phyloP scores from a whole-genome alignment of 169 alveolate genomes.

The Cyclospora cayetanensis region DNA sequence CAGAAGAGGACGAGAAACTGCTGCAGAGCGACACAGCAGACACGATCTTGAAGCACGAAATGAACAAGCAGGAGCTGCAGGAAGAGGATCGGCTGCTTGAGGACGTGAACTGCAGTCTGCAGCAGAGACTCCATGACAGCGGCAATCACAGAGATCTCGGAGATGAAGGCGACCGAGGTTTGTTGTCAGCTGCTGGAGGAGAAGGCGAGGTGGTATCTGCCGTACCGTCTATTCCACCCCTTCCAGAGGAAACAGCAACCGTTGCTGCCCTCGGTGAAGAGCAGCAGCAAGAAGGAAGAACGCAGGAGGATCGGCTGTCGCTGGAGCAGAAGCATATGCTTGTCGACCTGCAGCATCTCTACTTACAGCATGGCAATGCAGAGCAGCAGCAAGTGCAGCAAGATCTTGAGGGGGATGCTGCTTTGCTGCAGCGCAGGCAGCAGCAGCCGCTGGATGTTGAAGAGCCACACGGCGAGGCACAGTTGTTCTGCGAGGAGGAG shows the following conservation, averaged over 20 bases:
- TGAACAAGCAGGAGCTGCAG: neutral
- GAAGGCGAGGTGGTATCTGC: neutral
- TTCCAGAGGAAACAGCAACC: neutral
- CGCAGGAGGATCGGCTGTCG: neutral
- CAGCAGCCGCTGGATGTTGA: conserved; percentile 28
- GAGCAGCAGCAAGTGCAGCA: conserved; percentile 12
- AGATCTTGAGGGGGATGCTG: no score
- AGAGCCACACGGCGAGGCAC: neutral
- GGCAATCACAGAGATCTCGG: neutral
- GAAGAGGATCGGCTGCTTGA: conserved; percentile 1
- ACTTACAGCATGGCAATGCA: neutral
- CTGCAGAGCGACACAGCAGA: conserved; percentile 11
- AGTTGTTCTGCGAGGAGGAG: neutral
- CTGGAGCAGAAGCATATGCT: conserved; percentile 9
- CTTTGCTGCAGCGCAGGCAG: neutral
- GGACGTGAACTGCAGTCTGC: neutral
- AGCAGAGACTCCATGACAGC: conserved; percentile 11
- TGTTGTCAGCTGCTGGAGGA: neutral
- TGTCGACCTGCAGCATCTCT: conserved; percentile 13
- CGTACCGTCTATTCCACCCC: neutral
- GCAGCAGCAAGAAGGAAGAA: conserved; percentile 8
- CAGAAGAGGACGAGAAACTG: neutral
- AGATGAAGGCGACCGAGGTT: neutral
- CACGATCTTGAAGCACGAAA: neutral
- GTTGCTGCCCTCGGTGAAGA: neutral